These are phyloP conservation scores for Umbelopsis vinacea DNA, from an alignment of 192 early-diverging fungal genomes.

Conservation along the genomic window DNA sequence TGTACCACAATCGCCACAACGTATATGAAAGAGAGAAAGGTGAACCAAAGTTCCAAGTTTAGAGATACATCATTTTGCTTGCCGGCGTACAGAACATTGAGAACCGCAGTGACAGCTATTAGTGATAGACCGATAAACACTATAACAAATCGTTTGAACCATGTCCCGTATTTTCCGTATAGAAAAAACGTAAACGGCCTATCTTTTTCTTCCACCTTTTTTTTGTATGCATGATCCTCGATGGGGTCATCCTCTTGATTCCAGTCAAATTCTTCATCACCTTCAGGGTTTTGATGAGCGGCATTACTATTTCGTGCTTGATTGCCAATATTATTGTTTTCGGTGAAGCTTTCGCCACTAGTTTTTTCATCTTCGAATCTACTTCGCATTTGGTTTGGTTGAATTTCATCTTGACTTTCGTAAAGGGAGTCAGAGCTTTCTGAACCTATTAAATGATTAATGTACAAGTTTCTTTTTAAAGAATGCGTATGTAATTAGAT, in stretches of 20 bases:
- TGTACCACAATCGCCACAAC: constrained; percentile 32
- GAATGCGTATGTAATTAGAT: no score
- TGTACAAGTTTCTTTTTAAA: no score
- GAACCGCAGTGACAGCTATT: not conserved
- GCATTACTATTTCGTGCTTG: not conserved
- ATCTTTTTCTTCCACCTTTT: not conserved
- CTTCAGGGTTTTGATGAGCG: not conserved
- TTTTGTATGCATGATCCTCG: not conserved
- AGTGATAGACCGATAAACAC: not conserved
- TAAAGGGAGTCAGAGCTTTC: no score
- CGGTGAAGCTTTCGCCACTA: no score
- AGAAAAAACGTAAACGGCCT: not conserved
- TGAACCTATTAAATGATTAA: no score
- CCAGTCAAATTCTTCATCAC: constrained; percentile 1
- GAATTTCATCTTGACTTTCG: no score
- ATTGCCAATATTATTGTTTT: not conserved
- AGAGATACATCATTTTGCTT: constrained; percentile 5
- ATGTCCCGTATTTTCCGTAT: not conserved
- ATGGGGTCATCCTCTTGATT: not conserved
- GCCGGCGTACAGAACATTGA: not conserved
- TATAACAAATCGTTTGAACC: not conserved
- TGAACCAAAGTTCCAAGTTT: constrained; percentile 39
- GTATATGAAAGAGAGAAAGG: constrained; percentile 41
- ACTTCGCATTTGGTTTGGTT: no score
- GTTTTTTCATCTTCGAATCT: no score